phyloP scores from a whole-genome alignment of 805 yeast species.

The Nakazawaea pomicola region DNA sequence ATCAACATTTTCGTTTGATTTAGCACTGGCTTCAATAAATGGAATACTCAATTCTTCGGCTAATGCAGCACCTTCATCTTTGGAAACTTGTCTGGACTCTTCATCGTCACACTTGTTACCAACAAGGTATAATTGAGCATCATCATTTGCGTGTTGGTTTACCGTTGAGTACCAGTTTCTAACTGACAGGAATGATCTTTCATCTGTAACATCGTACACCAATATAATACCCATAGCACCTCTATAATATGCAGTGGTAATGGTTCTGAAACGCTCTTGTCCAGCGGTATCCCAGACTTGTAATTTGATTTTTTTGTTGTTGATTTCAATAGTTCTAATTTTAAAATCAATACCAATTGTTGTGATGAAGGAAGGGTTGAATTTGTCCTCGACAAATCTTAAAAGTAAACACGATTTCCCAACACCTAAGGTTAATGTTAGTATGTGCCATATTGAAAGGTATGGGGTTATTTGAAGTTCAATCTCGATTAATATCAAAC shows the following conservation, averaged over 20 bases:
- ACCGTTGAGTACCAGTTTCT: constrained; percentile 96
- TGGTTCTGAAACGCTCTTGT: constrained; percentile 93
- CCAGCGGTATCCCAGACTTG: constrained; percentile 99
- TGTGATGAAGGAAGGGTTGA: constrained; percentile 93
- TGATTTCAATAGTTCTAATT: constrained; percentile 90
- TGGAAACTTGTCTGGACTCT: constrained; percentile 78
- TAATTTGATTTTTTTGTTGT: constrained; percentile 87
- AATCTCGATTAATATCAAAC: too few species aligned
- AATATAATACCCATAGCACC: constrained; percentile 86
- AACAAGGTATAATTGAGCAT: constrained; percentile 88
- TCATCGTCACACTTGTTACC: constrained; percentile 95
- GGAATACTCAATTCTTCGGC: constrained; percentile 86
- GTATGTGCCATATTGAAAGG: too few species aligned
- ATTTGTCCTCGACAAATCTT: constrained; percentile 93
- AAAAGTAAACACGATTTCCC: constrained; percentile 87
- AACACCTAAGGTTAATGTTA: constrained; percentile 36
- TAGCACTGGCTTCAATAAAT: constrained; percentile 94
- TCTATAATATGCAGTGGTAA: constrained; percentile 88
- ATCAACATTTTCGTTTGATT: constrained; percentile 87
- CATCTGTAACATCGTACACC: constrained; percentile 82
- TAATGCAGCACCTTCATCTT: constrained; percentile 85
- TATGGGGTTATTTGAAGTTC: too few species aligned
- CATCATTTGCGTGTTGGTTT: constrained; percentile 93
- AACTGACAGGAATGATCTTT: constrained; percentile 87
- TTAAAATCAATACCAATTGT: constrained; percentile 98